Conservation (phyloP, 768 basidiomycete species). For the Postia placenta region DNA sequence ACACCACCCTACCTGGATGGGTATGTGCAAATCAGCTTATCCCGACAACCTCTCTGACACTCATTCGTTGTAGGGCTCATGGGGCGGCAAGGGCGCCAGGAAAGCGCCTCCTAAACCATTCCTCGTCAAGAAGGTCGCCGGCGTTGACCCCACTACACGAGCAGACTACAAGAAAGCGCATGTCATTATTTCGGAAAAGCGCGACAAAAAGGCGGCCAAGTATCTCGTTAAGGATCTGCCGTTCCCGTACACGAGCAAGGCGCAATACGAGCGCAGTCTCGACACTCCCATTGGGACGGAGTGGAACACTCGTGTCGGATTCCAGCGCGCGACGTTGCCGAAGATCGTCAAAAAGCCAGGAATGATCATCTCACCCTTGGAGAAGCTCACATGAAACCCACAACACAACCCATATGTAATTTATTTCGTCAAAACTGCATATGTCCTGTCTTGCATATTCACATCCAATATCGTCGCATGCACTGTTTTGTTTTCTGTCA, state of each 20-base stretch:
- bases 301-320: slow-evolving; percentile 87
- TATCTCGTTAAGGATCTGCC: slow-evolving; percentile 90
- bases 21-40: slow-evolving; percentile 57
- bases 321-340: slow-evolving; percentile 81
- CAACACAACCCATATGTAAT: not conserved
- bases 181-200: slow-evolving; percentile 93
- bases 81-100: slow-evolving; percentile 78
- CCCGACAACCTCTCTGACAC: not conserved
- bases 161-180: slow-evolving; percentile 82
- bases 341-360: slow-evolving; percentile 86
- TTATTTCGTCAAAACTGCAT: not conserved
- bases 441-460: no score
- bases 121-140: slow-evolving; percentile 76
- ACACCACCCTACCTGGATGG: slow-evolving; percentile 94
- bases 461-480: not conserved
- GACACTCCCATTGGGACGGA: slow-evolving; percentile 79
- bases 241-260: slow-evolving; percentile 89
- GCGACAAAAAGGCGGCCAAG: slow-evolving; percentile 89
- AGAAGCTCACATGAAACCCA: slow-evolving; percentile 29
- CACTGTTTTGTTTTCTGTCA: not conserved
- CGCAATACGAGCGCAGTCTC: slow-evolving; percentile 86
- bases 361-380: slow-evolving; percentile 61
- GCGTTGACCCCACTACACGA: slow-evolving; percentile 72
- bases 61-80: slow-evolving; percentile 59
- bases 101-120: slow-evolving; percentile 57